Evolutionary conservation across 257 asterid species (phyloP), one percentile per base, ranked within the genome.

Genomic region (Penstemon barbatus): DNA sequence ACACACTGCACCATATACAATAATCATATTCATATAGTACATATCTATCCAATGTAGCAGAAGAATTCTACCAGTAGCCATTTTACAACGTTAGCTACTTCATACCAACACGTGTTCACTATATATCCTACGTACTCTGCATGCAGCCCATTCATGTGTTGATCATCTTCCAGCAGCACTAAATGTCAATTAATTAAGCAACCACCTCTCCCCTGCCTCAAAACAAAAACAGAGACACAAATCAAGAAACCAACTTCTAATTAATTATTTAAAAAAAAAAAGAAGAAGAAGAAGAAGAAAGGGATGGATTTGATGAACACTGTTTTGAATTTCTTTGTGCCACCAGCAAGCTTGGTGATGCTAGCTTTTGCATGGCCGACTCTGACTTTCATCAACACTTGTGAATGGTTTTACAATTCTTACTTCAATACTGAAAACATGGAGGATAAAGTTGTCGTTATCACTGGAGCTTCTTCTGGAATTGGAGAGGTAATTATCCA

Each of bases 401-500:
- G 95, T 45, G 94, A 93, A 9, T 67, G 89, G 95, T 10, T 88
- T 65, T 92, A 85, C 85, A 80, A 43, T 60, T 59, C 79, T 45
- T 78, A 38, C 64, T 80, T 62, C 80, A 62, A 63, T 11, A 0
- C 42, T 48, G 88, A 88, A 55, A 78, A 74, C 58, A 81, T 93
- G 92, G 91, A 80, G 10, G 43, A 83, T 59, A 93, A 87, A 75
- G 97, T 93, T 0, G 97, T 79, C 40, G 68, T 90, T 71, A 82
- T 93, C 77, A 93, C 97, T 36, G 98, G 97, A 4, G 98, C 97
- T 56, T 90, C 97, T 75, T 93, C 97, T 44, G 98, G 96, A 2
- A 85, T 93, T 18, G 98, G 97, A 71, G 98, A 93, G 95, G 98
- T 93, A 77, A n/a, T n/a, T n/a, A 15, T 15, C 18, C 18, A 15